Conservation (phyloP, 441 rosid genomes). For the Bruguiera hainesii region DNA sequence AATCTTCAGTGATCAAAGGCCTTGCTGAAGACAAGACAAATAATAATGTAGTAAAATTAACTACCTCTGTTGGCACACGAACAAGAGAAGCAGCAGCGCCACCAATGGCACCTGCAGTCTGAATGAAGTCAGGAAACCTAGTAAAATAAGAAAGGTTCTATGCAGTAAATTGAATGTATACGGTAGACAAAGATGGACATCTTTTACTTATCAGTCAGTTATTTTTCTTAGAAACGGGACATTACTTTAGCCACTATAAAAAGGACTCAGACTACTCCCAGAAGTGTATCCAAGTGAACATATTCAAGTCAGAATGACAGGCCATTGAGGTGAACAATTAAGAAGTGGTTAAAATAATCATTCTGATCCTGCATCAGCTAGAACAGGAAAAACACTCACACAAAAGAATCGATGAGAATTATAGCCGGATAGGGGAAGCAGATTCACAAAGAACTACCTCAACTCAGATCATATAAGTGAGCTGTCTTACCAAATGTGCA, state of each 20-base stretch:
- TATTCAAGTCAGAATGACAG: neutral
- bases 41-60: constrained; percentile 6
- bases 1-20: neutral
- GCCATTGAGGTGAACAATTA: neutral
- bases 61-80: constrained; percentile 89
- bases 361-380: neutral
- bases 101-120: constrained; percentile 90
- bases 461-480: constrained; percentile 3
- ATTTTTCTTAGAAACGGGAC: neutral
- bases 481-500: constrained; percentile 21
- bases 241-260: neutral
- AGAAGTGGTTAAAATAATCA: neutral
- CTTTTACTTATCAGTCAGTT: neutral
- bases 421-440: neutral
- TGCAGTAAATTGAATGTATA: constrained; percentile 6
- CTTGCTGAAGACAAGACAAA: neutral
- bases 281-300: neutral
- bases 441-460: neutral
- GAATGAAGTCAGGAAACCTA: constrained; percentile 26
- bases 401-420: neutral
- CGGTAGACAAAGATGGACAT: neutral
- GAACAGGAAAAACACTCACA: neutral
- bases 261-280: neutral
- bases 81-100: constrained; percentile 84
- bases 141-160: constrained; percentile 22